A percentile compares a stretch with the other conserved stretches of the same genome.
Conservation (phyloP, 768 basidiomycete species). For the Mycena alexandri region DNA sequence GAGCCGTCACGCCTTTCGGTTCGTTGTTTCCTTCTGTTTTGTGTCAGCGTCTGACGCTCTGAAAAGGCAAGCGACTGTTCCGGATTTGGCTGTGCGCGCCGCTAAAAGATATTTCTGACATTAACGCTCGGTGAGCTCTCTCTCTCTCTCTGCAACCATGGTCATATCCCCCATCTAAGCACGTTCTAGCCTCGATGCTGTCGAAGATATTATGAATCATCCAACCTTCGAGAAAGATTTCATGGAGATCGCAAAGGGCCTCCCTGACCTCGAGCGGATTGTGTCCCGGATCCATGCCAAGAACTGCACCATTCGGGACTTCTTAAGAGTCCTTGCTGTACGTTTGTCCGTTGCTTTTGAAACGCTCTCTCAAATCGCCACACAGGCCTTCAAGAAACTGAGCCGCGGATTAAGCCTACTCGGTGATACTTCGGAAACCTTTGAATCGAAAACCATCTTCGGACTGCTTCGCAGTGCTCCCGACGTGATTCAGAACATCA, state of each 20-base stretch:
- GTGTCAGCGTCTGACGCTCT: conserved; percentile 17
- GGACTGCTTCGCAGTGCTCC: conserved; percentile 86
- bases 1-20: conserved; percentile 95
- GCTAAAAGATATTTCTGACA: conserved; percentile 81
- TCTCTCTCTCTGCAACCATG: neutral
- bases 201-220: conserved; percentile 89
- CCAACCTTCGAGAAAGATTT: conserved; percentile 84
- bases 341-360: conserved; percentile 31
- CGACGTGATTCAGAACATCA: conserved; percentile 78
- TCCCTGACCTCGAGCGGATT: conserved; percentile 94
- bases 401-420: conserved; percentile 75
- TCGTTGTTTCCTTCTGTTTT: conserved; percentile 39
- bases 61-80: conserved; percentile 91
- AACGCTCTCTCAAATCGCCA: neutral
- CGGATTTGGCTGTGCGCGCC: conserved; percentile 97
- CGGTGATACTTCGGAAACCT: conserved; percentile 74
- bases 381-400: conserved; percentile 81
- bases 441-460: conserved; percentile 82
- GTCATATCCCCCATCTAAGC: neutral
- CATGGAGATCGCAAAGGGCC: conserved; percentile 77
- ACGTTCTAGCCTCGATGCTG: conserved; percentile 86
- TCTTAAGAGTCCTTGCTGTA: conserved; percentile 85
- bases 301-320: conserved; percentile 89
- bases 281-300: conserved; percentile 96
- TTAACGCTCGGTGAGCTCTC: conserved; percentile 83